phyloP scores from a whole-genome alignment of 2,329 filamentous ascomycete species.

The Colletotrichum tropicicola region DNA sequence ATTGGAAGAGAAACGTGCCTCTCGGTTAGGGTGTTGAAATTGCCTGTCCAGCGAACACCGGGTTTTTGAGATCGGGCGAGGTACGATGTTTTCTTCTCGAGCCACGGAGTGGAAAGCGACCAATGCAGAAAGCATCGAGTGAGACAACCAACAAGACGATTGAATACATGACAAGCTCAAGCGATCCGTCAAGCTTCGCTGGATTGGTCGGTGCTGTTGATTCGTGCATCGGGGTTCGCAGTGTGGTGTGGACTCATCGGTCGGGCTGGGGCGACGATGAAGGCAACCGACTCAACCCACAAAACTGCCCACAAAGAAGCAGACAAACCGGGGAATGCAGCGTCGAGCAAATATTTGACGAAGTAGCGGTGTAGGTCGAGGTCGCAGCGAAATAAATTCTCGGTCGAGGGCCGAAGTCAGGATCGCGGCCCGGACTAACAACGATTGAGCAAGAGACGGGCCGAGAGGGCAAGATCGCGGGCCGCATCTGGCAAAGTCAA shows the following conservation, averaged over 20 bases:
- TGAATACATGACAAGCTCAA: neutral
- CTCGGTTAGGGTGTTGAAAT: neutral
- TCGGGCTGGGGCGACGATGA: neutral
- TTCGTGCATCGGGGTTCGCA: neutral
- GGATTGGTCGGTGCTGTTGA: neutral
- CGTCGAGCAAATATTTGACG: neutral
- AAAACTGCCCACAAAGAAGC: neutral
- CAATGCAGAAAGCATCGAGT: no score
- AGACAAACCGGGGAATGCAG: no score
- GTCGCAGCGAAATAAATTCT: neutral
- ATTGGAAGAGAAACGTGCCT: neutral
- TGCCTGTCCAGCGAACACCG: neutral
- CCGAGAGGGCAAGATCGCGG: neutral
- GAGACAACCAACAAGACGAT: neutral
- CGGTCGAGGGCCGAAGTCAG: neutral
- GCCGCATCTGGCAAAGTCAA: neutral
- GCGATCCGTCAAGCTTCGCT: neutral
- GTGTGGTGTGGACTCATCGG: conserved; percentile 3
- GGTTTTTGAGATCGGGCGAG: neutral
- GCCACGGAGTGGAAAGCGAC: neutral
- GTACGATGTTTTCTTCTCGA: neutral
- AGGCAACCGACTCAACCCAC: neutral
- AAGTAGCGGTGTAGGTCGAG: neutral
- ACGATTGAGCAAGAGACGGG: neutral
- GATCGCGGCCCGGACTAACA: neutral